phyloP scores from a whole-genome alignment of 306 rosid genomes.

The Spatholobus suberectus region DNA sequence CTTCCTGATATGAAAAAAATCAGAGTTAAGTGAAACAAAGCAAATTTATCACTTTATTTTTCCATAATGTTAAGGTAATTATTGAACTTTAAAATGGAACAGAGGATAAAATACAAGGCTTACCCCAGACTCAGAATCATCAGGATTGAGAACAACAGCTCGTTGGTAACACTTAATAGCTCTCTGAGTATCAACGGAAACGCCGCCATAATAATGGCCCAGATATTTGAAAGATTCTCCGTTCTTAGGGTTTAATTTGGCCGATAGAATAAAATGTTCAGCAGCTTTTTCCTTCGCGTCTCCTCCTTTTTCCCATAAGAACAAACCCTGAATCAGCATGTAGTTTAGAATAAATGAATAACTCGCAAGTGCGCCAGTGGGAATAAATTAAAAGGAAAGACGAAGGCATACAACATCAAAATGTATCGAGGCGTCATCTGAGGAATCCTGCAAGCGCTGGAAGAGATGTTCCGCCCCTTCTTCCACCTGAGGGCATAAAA shows the following conservation, averaged over 20 bases:
- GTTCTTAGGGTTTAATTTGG: conserved; percentile 74
- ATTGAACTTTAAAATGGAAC: background rate
- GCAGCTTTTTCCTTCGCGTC: conserved; percentile 62
- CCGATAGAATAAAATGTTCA: conserved; percentile 70
- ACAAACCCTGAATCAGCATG: conserved; percentile 56
- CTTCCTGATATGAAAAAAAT: conserved; percentile 50
- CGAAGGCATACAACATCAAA: conserved; percentile 37
- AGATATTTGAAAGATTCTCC: conserved; percentile 75
- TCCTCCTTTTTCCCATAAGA: conserved; percentile 67
- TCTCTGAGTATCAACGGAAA: conserved; percentile 57
- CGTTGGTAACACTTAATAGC: conserved; percentile 87
- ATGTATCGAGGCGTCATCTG: conserved; percentile 41
- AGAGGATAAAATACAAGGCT: conserved; percentile 6
- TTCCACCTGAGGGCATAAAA: conserved; percentile 10
- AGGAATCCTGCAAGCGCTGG: conserved; percentile 45
- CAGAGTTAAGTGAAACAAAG: background rate
- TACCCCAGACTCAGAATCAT: conserved; percentile 75
- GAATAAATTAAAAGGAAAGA: background rate
- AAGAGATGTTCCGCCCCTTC: conserved; percentile 46
- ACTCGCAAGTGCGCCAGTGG: background rate
- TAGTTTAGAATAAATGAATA: background rate
- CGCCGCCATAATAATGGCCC: conserved; percentile 64
- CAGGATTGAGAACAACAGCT: conserved; percentile 72
- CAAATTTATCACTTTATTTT: background rate
- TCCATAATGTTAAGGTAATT: background rate